Conservation (phyloP, 306 rosid species). For the Abrus pulchellus region DNA sequence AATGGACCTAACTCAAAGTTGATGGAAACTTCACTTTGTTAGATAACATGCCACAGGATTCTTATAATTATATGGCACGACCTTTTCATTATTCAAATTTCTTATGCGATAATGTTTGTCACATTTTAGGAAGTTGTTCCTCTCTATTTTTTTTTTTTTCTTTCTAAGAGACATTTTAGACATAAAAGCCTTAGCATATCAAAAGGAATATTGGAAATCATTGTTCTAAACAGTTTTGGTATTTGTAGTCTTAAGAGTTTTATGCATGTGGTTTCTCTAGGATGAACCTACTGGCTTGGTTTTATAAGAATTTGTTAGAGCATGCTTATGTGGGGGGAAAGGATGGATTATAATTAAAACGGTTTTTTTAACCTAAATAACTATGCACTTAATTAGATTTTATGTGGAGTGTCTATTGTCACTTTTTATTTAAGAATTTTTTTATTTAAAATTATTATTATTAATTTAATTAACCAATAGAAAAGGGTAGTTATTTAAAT, state of each 20-base stretch:
- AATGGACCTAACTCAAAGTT: constrained; percentile 37
- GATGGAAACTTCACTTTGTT: constrained; percentile 36
- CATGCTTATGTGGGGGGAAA: background rate
- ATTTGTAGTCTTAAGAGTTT: constrained; percentile 1
- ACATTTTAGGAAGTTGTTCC: constrained; percentile 25
- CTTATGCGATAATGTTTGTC: constrained; percentile 45
- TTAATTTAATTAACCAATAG: too few species aligned
- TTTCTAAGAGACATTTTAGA: constrained; percentile 2
- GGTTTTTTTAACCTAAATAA: too few species aligned
- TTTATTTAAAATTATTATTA: too few species aligned
- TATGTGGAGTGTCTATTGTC: too few species aligned
- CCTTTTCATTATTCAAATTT: constrained; percentile 31
- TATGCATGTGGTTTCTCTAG: constrained; percentile 29
- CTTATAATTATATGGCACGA: background rate
- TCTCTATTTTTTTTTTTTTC: constrained; percentile 27
- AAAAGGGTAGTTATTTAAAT: too few species aligned
- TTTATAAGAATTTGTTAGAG: background rate
- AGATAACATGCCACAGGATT: constrained; percentile 23
- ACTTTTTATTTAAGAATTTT: too few species aligned
- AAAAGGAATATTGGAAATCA: constrained; percentile 37
- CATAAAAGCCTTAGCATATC: constrained; percentile 34
- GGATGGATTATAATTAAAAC: too few species aligned
- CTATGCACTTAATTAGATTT: too few species aligned
- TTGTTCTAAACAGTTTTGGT: constrained; percentile 38
- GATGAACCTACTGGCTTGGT: background rate